Percentiles rank a stretch among this genome's conserved stretches.
These are phyloP conservation scores for Penicillium paradoxum DNA, from an alignment of 495 filamentous ascomycete species.

Conservation along the genomic window DNA sequence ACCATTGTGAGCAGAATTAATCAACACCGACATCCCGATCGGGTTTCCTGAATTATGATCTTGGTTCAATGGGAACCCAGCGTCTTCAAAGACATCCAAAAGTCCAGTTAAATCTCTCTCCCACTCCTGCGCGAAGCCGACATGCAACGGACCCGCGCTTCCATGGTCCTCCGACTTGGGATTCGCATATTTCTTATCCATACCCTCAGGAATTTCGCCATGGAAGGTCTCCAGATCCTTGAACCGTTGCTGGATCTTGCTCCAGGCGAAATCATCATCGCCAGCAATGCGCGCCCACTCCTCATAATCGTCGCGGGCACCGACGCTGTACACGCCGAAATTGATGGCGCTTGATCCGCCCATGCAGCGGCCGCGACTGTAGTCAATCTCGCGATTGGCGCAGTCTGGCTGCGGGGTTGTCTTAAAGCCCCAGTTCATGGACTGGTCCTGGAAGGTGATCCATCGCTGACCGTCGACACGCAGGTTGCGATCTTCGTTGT, in stretches of 20 bases:
- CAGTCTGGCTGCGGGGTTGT: conserved; percentile 47
- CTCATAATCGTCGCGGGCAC: conserved; percentile 53
- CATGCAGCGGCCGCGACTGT: conserved; percentile 52
- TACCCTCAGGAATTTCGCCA: conserved; percentile 30
- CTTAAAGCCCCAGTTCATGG: conserved; percentile 53
- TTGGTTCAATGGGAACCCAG: conserved; percentile 42
- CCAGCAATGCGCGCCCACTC: conserved; percentile 39
- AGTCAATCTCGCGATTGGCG: conserved; percentile 43
- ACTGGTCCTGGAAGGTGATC: conserved; percentile 38
- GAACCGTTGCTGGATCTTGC: conserved; percentile 34
- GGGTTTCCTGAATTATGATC: conserved; percentile 55
- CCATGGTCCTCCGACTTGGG: conserved; percentile 39
- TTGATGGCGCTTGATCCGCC: conserved; percentile 58
- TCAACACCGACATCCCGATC: conserved; percentile 46
- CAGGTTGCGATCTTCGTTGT: conserved; percentile 39
- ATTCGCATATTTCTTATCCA: conserved; percentile 28
- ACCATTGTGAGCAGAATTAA: conserved; percentile 43
- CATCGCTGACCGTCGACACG: conserved; percentile 48
- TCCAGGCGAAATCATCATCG: conserved; percentile 43
- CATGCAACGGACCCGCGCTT: conserved; percentile 39
- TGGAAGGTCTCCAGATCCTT: conserved; percentile 51
- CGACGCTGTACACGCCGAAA: conserved; percentile 51
- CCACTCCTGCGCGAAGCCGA: conserved; percentile 39
- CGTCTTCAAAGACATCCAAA: conserved; percentile 35
- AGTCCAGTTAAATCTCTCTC: conserved; percentile 41